Evolutionary conservation across 176 grass and related monocot genomes (phyloP).

Genomic region (Poa annua): DNA sequence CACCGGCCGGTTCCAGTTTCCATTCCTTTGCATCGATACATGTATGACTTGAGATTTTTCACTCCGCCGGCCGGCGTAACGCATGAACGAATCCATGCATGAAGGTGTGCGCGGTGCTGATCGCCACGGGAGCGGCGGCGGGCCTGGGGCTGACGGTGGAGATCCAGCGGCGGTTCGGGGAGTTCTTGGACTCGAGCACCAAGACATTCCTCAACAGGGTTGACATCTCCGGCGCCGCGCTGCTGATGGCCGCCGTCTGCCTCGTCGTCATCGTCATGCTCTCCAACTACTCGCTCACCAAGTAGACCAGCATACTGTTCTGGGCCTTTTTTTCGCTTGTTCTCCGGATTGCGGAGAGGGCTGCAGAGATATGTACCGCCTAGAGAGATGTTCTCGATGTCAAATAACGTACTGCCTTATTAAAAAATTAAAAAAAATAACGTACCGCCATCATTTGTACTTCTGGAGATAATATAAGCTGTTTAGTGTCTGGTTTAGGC

Average conservation of each 20-base stretch:
- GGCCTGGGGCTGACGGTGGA: not conserved
- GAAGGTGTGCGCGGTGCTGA: not conserved
- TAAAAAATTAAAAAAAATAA: too few relatives aligned
- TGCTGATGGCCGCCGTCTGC: slow-evolving; percentile 19
- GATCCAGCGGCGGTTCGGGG: not conserved
- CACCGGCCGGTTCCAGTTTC: not conserved
- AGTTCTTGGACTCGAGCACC: not conserved
- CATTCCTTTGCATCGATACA: not conserved
- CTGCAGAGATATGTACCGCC: too few relatives aligned
- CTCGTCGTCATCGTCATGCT: slow-evolving; percentile 19
- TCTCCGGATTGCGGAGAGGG: too few relatives aligned
- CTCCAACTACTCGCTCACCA: slow-evolving; percentile 22
- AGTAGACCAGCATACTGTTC: not conserved
- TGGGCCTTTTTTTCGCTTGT: too few relatives aligned
- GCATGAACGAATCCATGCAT: not conserved
- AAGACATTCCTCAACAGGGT: not conserved
- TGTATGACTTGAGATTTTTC: not conserved
- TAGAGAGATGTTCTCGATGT: too few relatives aligned
- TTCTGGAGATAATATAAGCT: too few relatives aligned
- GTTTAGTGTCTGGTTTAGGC: too few relatives aligned
- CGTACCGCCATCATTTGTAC: too few relatives aligned
- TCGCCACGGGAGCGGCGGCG: slow-evolving; percentile 12
- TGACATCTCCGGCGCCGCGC: slow-evolving; percentile 12
- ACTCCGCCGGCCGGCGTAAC: not conserved
- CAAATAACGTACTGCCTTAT: too few relatives aligned